Percentiles rank a stretch among this genome's conserved stretches.
Evolutionary conservation across 148 eudicot genomes (phyloP).

Genomic region (Silene uniflora): DNA sequence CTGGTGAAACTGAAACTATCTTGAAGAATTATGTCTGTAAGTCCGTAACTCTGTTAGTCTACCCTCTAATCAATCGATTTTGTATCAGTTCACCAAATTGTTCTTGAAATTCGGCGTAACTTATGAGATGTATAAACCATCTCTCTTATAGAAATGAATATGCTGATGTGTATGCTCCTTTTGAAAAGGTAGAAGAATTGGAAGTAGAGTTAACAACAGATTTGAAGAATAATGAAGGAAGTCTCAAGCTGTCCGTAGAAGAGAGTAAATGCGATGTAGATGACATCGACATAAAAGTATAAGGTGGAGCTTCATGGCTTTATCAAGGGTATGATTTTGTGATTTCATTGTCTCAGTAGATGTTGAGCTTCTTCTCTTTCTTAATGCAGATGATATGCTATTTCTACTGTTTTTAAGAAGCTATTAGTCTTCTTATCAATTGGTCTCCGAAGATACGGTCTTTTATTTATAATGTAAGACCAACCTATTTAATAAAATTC

Average conservation of each 20-base stretch:
- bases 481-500: too few species aligned
- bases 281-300: slow-evolving; percentile 52
- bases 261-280: slow-evolving; percentile 71
- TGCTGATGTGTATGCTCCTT: slow-evolving; percentile 21
- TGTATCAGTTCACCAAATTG: background rate
- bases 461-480: too few species aligned
- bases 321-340: slow-evolving; percentile 77
- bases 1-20: too few species aligned
- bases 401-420: too few species aligned
- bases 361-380: background rate
- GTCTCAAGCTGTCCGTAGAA: slow-evolving; percentile 49
- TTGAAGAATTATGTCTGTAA: too few species aligned
- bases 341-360: background rate
- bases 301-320: slow-evolving; percentile 97
- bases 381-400: background rate
- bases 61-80: too few species aligned
- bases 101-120: background rate
- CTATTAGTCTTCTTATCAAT: too few species aligned
- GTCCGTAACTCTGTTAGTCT: too few species aligned
- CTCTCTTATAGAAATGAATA: slow-evolving; percentile 3
- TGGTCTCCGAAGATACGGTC: too few species aligned
- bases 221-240: too few species aligned
- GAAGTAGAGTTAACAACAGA: slow-evolving; percentile 60
- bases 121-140: background rate
- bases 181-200: slow-evolving; percentile 78